Percentiles rank a stretch among this genome's conserved stretches.
Conservation (phyloP, 2,329 filamentous ascomycete genomes). For the Neopestalotiopsis rosae region DNA sequence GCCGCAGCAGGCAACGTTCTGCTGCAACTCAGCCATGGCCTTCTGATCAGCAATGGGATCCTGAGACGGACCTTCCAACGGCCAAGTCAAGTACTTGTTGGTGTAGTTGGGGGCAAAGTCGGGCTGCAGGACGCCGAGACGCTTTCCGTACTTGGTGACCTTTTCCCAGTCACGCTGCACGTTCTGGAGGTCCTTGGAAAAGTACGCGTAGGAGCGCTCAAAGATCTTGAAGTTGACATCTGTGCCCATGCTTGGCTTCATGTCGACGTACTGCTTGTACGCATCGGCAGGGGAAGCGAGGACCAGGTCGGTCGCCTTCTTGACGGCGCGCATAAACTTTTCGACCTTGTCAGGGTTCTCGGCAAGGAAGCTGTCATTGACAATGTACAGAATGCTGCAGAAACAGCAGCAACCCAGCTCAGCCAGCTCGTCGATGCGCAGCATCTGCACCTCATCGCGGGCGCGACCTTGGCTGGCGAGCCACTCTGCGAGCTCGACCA, state of each 20-base stretch:
- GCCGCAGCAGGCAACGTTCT: constrained; percentile 67
- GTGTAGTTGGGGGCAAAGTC: constrained; percentile 76
- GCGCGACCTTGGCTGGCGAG: constrained; percentile 66
- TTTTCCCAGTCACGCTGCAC: constrained; percentile 77
- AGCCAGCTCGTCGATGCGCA: constrained; percentile 80
- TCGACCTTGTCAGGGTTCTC: constrained; percentile 69
- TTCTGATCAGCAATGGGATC: constrained; percentile 78
- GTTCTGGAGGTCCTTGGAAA: constrained; percentile 76
- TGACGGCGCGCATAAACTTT: constrained; percentile 75
- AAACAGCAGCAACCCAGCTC: constrained; percentile 85
- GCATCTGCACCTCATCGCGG: constrained; percentile 75
- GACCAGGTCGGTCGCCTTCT: constrained; percentile 76
- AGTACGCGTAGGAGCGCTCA: constrained; percentile 79
- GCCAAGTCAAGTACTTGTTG: constrained; percentile 72
- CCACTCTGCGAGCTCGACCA: constrained; percentile 83
- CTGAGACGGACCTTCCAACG: constrained; percentile 64
- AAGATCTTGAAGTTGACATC: constrained; percentile 79
- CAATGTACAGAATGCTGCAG: constrained; percentile 80
- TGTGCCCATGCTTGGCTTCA: constrained; percentile 74
- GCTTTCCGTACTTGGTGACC: constrained; percentile 78
- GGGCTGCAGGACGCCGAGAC: constrained; percentile 69
- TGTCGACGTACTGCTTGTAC: constrained; percentile 72
- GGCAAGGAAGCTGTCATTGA: constrained; percentile 71
- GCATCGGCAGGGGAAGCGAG: constrained; percentile 66
- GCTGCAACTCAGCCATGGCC: constrained; percentile 72